phyloP scores from a whole-genome alignment of 2,329 filamentous ascomycete species.

The Neonectria punicea region DNA sequence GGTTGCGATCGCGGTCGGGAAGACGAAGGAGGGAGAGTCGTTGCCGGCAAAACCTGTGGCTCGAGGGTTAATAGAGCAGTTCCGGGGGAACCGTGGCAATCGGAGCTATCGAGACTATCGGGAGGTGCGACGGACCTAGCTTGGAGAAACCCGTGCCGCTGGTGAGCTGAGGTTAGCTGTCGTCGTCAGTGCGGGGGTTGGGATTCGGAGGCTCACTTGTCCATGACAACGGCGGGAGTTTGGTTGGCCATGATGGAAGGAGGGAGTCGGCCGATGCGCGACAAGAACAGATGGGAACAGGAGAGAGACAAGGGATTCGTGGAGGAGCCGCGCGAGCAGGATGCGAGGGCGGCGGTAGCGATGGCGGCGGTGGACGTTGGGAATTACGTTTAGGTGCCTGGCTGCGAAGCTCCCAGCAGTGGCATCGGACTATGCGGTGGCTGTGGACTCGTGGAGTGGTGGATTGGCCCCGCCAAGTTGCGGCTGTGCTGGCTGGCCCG shows the following conservation, averaged over 20 bases:
- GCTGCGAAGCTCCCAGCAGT: conserved; percentile 41
- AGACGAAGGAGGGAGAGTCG: conserved; percentile 98
- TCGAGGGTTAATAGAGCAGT: conserved; percentile 39
- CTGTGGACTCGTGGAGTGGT: conserved; percentile 35
- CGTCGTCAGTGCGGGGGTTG: conserved; percentile 42
- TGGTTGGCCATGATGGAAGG: conserved; percentile 83
- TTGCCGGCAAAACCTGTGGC: conserved; percentile 93
- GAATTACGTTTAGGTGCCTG: conserved; percentile 45
- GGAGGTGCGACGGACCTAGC: conserved; percentile 74
- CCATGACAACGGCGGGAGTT: conserved; percentile 99
- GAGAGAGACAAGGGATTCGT: conserved; percentile 21
- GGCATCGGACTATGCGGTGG: conserved; percentile 31
- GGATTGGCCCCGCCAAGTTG: conserved; percentile 35
- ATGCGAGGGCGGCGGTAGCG: conserved; percentile 36
- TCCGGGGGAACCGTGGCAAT: conserved; percentile 2
- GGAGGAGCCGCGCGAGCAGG: conserved; percentile 28
- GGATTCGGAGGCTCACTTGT: conserved; percentile 83
- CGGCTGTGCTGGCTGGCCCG: conserved; percentile 18
- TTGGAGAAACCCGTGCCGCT: conserved; percentile 99
- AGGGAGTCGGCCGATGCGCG: conserved; percentile 39
- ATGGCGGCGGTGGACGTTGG: conserved; percentile 36
- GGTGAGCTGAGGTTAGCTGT: conserved; percentile 50
- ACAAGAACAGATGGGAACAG: conserved; percentile 10
- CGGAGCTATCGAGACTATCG: conserved; percentile 20
- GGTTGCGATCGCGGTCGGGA: conserved; percentile 97